phyloP scores from a whole-genome alignment of 257 asterid genomes.

The Solanum gracilifrons region DNA sequence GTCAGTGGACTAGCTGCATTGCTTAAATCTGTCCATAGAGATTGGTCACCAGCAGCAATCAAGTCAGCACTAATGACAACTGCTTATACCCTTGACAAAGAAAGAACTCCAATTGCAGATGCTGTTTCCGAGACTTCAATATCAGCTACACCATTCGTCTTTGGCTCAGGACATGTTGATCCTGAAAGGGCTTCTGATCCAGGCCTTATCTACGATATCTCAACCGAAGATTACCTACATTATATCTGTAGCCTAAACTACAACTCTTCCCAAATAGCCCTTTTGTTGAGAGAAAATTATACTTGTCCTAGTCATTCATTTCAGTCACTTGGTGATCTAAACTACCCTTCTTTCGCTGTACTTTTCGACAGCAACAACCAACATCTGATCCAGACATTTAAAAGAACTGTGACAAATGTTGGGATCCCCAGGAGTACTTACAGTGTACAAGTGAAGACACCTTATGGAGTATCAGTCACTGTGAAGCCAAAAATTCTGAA shows the following conservation, averaged over 20 bases:
- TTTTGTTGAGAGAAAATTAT: slow-evolving; percentile 21
- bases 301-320: slow-evolving; percentile 27
- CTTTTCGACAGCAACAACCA: slow-evolving; percentile 1
- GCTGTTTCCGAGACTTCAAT: slow-evolving; percentile 18
- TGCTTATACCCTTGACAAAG: slow-evolving; percentile 26
- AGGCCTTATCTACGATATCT: slow-evolving; percentile 51
- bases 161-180: slow-evolving; percentile 64
- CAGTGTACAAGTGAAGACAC: slow-evolving; percentile 25
- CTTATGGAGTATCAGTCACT: slow-evolving; percentile 28
- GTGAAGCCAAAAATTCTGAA: slow-evolving; percentile 41
- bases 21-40: slow-evolving; percentile 39
- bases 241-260: slow-evolving; percentile 51
- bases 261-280: slow-evolving; percentile 39
- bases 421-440: slow-evolving; percentile 33
- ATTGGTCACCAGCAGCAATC: slow-evolving; percentile 74
- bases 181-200: slow-evolving; percentile 61
- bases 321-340: slow-evolving; percentile 41
- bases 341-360: slow-evolving; percentile 73
- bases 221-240: slow-evolving; percentile 36
- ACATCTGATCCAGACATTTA: slow-evolving; percentile 18
- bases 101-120: slow-evolving; percentile 32
- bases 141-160: slow-evolving; percentile 40
- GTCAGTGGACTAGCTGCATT: slow-evolving; percentile 60
- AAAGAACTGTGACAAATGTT: slow-evolving; percentile 56
- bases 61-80: slow-evolving; percentile 76